Conservation (phyloP, 306 rosid genomes). For the Canavalia gladiata region DNA sequence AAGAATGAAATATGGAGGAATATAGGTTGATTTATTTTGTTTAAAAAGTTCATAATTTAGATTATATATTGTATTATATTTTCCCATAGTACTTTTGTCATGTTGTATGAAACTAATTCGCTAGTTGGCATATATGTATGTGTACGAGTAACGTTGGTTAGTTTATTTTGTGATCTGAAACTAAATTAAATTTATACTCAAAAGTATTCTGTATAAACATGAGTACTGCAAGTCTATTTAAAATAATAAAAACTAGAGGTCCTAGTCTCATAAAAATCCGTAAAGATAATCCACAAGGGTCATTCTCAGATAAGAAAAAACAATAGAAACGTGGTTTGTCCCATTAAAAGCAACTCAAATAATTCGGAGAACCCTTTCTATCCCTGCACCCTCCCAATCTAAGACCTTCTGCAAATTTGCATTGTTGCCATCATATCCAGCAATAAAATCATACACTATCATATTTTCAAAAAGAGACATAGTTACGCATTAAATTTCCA, state of each 20-base stretch:
- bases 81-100: too few species aligned
- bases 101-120: too few species aligned
- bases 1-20: not conserved
- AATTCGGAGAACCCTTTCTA: not conserved
- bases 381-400: not conserved
- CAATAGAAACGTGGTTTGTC: not conserved
- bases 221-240: not conserved
- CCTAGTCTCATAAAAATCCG: not conserved
- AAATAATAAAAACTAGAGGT: not conserved
- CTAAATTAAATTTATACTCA: too few species aligned
- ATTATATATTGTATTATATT: not conserved
- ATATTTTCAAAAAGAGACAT: not conserved
- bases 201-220: too few species aligned
- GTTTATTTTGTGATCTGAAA: too few species aligned
- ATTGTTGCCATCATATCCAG: not conserved
- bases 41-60: not conserved
- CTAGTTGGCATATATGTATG: too few species aligned
- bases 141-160: too few species aligned
- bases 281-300: not conserved
- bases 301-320: not conserved
- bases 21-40: not conserved
- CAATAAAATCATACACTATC: not conserved
- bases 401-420: conserved; percentile 17
- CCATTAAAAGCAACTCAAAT: conserved; percentile 26
- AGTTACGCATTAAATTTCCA: not conserved